phyloP scores from a whole-genome alignment of 768 basidiomycete species.

The Postia placenta region DNA sequence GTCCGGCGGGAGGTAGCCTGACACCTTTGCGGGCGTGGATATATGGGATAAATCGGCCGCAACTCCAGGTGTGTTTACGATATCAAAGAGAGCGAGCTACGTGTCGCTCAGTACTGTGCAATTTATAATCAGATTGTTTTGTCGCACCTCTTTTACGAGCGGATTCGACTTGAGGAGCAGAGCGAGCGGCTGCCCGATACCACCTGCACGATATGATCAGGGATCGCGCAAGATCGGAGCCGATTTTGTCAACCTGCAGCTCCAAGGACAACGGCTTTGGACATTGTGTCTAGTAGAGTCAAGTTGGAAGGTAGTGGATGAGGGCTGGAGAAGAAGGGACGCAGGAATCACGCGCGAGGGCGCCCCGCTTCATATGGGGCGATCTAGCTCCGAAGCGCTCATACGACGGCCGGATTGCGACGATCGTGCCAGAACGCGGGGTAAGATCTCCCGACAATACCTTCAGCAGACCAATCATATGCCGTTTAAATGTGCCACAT shows the following conservation, averaged over 20 bases:
- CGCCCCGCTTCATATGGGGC: no score
- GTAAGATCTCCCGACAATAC: no score
- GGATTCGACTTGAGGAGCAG: constrained; percentile 87
- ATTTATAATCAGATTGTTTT: not conserved
- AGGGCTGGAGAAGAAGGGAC: no score
- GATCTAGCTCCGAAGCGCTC: no score
- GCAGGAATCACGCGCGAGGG: no score
- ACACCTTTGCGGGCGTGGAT: constrained; percentile 78
- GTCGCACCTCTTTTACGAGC: constrained; percentile 63
- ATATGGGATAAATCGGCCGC: constrained; percentile 94
- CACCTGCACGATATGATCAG: constrained; percentile 46
- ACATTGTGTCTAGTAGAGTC: no score
- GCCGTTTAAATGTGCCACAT: no score
- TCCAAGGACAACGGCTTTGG: constrained; percentile 92
- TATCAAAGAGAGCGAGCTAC: constrained; percentile 89
- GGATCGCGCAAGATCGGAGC: not conserved
- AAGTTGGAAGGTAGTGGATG: no score
- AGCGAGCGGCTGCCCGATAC: constrained; percentile 94
- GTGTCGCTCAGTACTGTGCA: not conserved
- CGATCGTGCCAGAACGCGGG: no score
- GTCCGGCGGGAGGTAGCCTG: constrained; percentile 73
- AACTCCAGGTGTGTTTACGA: constrained; percentile 96
- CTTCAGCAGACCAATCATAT: no score
- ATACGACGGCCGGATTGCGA: no score
- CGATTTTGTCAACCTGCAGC: constrained; percentile 63